Percentiles rank a stretch among this genome's conserved stretches.
Conservation (phyloP, 2,329 filamentous ascomycete species). For the Pseudogymnoascus sp. region DNA sequence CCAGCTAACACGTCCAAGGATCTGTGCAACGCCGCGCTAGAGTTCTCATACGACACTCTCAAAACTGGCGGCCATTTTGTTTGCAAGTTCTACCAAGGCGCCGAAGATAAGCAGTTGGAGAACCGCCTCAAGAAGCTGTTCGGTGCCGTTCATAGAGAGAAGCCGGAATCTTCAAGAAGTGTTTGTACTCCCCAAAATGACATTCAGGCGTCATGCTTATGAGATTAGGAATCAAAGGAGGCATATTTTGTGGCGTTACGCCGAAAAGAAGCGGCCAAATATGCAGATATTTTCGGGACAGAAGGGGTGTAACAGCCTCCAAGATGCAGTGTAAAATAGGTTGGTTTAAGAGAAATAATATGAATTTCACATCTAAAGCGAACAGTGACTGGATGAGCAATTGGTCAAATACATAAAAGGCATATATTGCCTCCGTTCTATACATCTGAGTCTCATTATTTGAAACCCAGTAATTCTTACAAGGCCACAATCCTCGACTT, state of each 20-base stretch:
- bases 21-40: constrained; percentile 75
- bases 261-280: constrained; percentile 47
- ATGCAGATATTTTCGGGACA: constrained; percentile 14
- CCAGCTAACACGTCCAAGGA: constrained; percentile 48
- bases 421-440: constrained; percentile 1
- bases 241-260: constrained; percentile 74
- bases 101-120: constrained; percentile 76
- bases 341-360: not conserved
- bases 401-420: constrained; percentile 5
- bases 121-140: constrained; percentile 67
- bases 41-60: constrained; percentile 78
- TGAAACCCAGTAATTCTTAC: constrained; percentile 9
- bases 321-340: not conserved
- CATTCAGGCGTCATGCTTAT: constrained; percentile 11
- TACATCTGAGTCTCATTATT: constrained; percentile 2
- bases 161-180: constrained; percentile 81
- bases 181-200: constrained; percentile 42
- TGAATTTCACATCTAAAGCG: not conserved
- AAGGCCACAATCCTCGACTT: not conserved
- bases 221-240: constrained; percentile 66
- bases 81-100: constrained; percentile 94
- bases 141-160: constrained; percentile 70
- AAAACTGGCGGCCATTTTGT: constrained; percentile 79
- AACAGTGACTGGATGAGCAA: not conserved
- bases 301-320: not conserved